Evolutionary conservation across 345 rosid genomes (phyloP), one percentile per base, ranked within the genome.

Genomic region (Acer negundo): DNA sequence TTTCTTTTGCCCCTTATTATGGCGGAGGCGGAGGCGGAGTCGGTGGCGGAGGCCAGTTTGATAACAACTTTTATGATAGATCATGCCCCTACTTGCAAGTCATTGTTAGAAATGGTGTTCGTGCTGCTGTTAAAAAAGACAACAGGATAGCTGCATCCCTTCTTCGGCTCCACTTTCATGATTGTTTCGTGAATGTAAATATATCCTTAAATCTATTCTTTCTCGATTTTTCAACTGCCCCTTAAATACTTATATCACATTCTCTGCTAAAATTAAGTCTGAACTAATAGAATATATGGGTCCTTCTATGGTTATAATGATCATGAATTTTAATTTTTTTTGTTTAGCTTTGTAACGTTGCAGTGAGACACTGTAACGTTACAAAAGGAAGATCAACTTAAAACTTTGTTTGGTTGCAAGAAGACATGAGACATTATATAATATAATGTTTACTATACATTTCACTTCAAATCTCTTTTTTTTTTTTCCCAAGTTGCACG

Each of bases 161-260:
- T 75, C 98, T 94, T 16, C 91, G 97, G 3, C 74, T 94, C 77
- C 97, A 93, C 80, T 93, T 93, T 38, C 98, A 93, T 63, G 97
- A 94, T 59, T 94, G 98, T 72, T 88, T 94, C 35, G 94, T 94
- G 35, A 90, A 93, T 78, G 98, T 92, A 89, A 83, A 68, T 42
- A 16, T 20, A 19, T 20, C 6, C 46, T 38, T 67, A 44, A 42
- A 17, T 51, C 47, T 17, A 10, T 49, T 26, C 31, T 63, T 55
- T 78, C 46, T 69, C 46, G 16, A 16, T 62, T 49, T 72, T 17
- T 17, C 17, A 31, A 1, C n/a, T 62, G 58, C 65, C 46, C 44
- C 31, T 67, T 20, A 24, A 42, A 12, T 6, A 73, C 44, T 40
- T 53, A 35, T 4, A 67, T 5, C 22, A 46, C 44, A 23, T 22